These are phyloP conservation scores for Aspergillus arachidicola DNA, from an alignment of 2,329 filamentous ascomycete species.

Conservation along the genomic window DNA sequence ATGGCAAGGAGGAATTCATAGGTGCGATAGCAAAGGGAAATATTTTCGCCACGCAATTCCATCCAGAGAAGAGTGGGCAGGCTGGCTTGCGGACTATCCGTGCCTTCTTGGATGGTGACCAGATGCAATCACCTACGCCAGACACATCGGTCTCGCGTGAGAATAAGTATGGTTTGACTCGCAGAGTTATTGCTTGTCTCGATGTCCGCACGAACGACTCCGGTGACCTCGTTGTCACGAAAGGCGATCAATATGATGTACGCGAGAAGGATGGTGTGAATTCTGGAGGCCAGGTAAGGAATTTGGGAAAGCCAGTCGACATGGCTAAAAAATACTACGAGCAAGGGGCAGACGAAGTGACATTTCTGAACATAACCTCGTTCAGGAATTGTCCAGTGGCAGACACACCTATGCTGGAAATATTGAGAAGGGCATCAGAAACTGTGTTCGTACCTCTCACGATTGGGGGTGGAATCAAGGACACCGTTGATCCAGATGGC, in stretches of 20 bases:
- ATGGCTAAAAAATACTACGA: conserved; percentile 94
- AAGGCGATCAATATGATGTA: conserved; percentile 98
- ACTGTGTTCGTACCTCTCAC: conserved; percentile 96
- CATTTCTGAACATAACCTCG: conserved; percentile 96
- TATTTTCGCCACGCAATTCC: conserved; percentile 90
- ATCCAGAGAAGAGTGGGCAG: conserved; percentile 94
- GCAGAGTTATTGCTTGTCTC: conserved; percentile 90
- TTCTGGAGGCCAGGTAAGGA: conserved; percentile 69
- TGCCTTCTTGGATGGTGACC: conserved; percentile 79
- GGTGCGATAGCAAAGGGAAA: conserved; percentile 86
- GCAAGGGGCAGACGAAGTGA: conserved; percentile 94
- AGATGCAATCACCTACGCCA: conserved; percentile 56
- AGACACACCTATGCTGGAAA: conserved; percentile 94
- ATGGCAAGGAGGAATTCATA: conserved; percentile 86
- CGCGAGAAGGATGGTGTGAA: conserved; percentile 75
- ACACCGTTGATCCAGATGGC: conserved; percentile 86
- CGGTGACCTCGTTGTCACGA: conserved; percentile 94
- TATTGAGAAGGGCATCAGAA: conserved; percentile 80
- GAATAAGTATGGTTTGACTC: conserved; percentile 72
- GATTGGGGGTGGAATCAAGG: conserved; percentile 91
- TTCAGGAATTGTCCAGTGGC: conserved; percentile 93
- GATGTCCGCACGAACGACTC: conserved; percentile 94
- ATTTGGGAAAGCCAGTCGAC: conserved; percentile 94
- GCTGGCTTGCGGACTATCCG: conserved; percentile 82
- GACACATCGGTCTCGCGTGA: conserved; percentile 22